Evolutionary conservation across 1,284 basidiomycete species (phyloP), one percentile per base, ranked within the genome.

Genomic region (Pseudozyma sp.): DNA sequence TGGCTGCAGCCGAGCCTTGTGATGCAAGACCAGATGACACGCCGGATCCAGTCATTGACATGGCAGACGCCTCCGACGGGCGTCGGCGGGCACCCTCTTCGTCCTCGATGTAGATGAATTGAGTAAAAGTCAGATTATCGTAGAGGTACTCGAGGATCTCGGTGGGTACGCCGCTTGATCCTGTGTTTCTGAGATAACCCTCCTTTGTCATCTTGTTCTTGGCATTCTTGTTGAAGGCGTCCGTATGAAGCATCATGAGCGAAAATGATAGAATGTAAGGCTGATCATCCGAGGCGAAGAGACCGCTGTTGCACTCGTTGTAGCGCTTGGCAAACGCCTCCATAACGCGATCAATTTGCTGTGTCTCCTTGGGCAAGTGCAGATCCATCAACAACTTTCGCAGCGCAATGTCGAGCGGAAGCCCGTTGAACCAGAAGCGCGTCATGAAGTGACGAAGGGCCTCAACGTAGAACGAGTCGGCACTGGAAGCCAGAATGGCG

Each of bases 221-320:
- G 86, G 97, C 98, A 76, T 93, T 94, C 86, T 92, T 93, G 87
- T 99, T 99, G 88, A 98, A 99, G 1, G 92, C 92, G 83, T 99
- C 96, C 12, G 97, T 99, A 84, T 98, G 95, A 49, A 99, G 88
- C 95, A 99, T 98, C 85, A 99, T 97, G 81, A 99, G 88, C 78
- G 96, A 97, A 86, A 99, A 99, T 13, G 96, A 93, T 45, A 99
- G 88, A 50, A 99, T 93, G 86, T 99, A 99, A 6, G 95, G 92
- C 81, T 97, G 93, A 82, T 98, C 95, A 16, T 67, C 69, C 3
- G 66, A 70, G 2, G 70, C 87, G 83, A 96, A 97, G 42, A 97
- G 86, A 54, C 88, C 90, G 56, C 92, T 90, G 85, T 99, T 97
- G 86, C 94, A 95, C 60, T 89, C 87, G 64, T 90, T 87, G 86